Base-by-base conservation (phyloP, 2,329 filamentous ascomycete genomes). In the Emydomyces testavorans region DNA sequence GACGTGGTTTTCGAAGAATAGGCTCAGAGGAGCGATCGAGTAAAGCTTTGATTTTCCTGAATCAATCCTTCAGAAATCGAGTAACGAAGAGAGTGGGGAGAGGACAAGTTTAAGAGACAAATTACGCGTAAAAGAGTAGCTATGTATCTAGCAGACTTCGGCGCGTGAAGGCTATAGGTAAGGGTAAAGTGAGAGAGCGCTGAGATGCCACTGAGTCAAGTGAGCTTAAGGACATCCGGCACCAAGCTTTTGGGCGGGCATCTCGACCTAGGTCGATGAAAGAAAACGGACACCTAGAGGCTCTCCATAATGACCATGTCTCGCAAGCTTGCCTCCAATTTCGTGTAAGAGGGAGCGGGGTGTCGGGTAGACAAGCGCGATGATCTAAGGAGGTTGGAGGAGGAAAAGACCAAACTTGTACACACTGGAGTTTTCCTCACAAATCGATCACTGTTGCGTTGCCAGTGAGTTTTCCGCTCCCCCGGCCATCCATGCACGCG, bases 401-500 rank as follows among this genome's bases (percentile, higher is more conserved):
- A 23, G 15, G 11, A 18, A 24, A 42, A n/a, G 39, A 13, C 31
- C 24, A 31, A n/a, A n/a, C 11, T 6, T 11, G 41, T 35, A 8
- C 7, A 16, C 11, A 6, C 20, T 23, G 23, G 13, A 41, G 16
- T 11, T 24, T 35, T 23, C 32, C 18, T 36, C 23, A 52, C 36
- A 67, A 47, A 18, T 57, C 49, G 46, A 70, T 60, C 15, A 69
- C 64, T 39, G 63, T 60, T 23, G 59, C 59, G 46, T 69, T 68
- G 31, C 56, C 54, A 46, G 69, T 52, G 36, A 54, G 51, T n/a
- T 62, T 63, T 4, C 60, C 62, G 42, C 61, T 60, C 20, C 60
- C 56, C 31, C 37, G 16, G 15, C 31, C 38, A 56, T 67, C 65
- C 58, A 68, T 66, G 52, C 62, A 62, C 34, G 76, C 74, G 11